Base-by-base conservation (phyloP, 2,329 filamentous ascomycete species). In the Lecanoromycetidae sp. region DNA sequence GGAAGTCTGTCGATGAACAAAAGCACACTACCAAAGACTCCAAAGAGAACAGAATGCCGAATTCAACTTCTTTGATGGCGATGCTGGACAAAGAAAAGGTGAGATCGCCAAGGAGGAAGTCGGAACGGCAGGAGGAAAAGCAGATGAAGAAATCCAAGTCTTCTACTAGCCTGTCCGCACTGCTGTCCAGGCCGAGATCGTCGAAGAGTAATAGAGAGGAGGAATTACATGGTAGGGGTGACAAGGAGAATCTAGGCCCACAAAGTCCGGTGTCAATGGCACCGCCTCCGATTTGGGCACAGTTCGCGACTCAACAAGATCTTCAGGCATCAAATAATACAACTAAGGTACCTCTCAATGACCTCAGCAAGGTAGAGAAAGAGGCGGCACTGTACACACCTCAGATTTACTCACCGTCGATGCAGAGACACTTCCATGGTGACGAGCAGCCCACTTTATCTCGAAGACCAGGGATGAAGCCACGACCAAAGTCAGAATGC, bases 181-280 rank as follows among this genome's bases (percentile, higher is more conserved):
- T 95, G 46, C 74, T 94, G 43, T 79, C 79, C 48, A 80, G 82
- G 48, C 78, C 80, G 50, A 87, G 82, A 61, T 87, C 85, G 8
- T 72, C 80, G 44, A 85, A 80, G 58, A 81, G 77, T 54, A 65
- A 82, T 20, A 75, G 77, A 52, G 74, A 77, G 10, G 74, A 77
- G 5, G 69, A 72, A 44, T 63, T 69, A 20, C 70, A 68, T 32
- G 63, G 66, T 33, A 64, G 63, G 23, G 81, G 76, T 57, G 81
- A 90, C 62, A 94, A 94, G 65, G 87, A 94, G 64, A 94, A 94
- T 61, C 75, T 73, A 45, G 80, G 76, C 26, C 85, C 84, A 3
- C 68, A 71, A 1, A 65, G 69, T 10, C 58, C 63, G 6, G 60
- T 63, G 13, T 65, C 67, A 33, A 65, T 68, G 41, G 58, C 65